These are phyloP conservation scores for Malus hybrid DNA, from an alignment of 331 rosid genomes.

Conservation along the genomic window DNA sequence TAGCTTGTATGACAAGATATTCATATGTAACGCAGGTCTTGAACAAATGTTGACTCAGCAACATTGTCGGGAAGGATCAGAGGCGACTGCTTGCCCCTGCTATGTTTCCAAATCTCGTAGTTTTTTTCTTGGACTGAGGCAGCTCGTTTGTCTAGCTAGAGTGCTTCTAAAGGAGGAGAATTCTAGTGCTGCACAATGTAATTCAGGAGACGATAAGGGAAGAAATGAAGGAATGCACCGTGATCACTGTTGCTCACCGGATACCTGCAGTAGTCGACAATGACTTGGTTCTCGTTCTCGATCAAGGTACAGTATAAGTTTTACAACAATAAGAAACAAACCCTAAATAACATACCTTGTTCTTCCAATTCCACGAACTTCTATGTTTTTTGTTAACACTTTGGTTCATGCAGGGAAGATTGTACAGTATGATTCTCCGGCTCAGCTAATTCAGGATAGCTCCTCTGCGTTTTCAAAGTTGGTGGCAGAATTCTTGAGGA, in stretches of 20 bases:
- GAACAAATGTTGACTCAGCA: conserved; percentile 54
- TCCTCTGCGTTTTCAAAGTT: conserved; percentile 77
- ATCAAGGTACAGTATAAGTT: conserved; percentile 45
- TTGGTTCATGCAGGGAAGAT: conserved; percentile 45
- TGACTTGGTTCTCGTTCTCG: conserved; percentile 72
- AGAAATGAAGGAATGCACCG: conserved; percentile 73
- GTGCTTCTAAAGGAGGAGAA: conserved; percentile 59
- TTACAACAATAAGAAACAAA: no score
- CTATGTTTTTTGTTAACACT: background rate
- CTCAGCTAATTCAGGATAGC: conserved; percentile 43
- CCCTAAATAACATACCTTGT: no score
- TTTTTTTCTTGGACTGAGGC: conserved; percentile 64
- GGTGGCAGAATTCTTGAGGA: conserved; percentile 62
- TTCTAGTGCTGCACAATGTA: conserved; percentile 61
- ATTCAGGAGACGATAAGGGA: conserved; percentile 70
- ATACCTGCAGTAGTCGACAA: conserved; percentile 73
- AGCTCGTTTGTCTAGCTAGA: conserved; percentile 79
- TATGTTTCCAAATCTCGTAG: conserved; percentile 10
- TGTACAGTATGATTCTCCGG: conserved; percentile 56
- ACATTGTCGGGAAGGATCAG: conserved; percentile 49
- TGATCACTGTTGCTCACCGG: conserved; percentile 79
- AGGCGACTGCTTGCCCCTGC: conserved; percentile 84
- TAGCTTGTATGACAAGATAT: conserved; percentile 21
- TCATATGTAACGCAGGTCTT: conserved; percentile 47
- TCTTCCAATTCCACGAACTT: no score